Base-by-base conservation (phyloP, 2,329 filamentous ascomycete genomes). In the Fusarium anthophilum region DNA sequence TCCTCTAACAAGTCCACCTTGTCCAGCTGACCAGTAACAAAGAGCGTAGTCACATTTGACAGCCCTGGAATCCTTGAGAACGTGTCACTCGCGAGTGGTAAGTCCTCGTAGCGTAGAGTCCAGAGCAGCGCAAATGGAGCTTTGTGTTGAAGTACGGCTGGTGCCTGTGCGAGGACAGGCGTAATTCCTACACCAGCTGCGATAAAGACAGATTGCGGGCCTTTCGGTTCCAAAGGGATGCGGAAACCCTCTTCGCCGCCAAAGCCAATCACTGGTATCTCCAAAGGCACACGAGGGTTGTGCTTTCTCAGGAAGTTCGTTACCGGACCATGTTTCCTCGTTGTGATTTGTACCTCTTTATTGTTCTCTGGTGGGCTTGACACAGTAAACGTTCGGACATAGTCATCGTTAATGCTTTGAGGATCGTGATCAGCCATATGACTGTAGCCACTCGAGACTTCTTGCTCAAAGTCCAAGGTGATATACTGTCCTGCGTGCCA, bases 401-500 rank as follows among this genome's bases (percentile, higher is more conserved):
- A 95, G 79, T 98, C 94, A 79, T 97, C 94, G 76, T 97, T 98
- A 22, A 97, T 81, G 75, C 91, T 93, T 72, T 87, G 87, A 10
- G 94, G 94, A 74, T 97, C 94, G 65, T 93, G 90, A 72, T 97
- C 91, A 6, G 91, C 86, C 94, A 97, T 97, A 80, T 97, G 95
- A 55, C 87, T 89, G 81, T 94, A 97, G 2, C 94, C 94, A 17
- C 86, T 81, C 72, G 93, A 90, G 4, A 97, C 84, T 76, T 95
- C 91, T 0, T 86, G 80, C 18, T 87, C 85, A 77, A 97, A 95
- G 69, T 93, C 91, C 6, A 97, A 82, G 3, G 93, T 94, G 24
- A 93, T 88, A 81, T 96, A 94, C 78, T 97, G 93, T 0, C 94
- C 94, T 0, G 93, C 85, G 30, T 81, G 85, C 89, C 93, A 95